phyloP scores from a whole-genome alignment of 2,329 filamentous ascomycete genomes.

The Fonsecaea multimorphosa region DNA sequence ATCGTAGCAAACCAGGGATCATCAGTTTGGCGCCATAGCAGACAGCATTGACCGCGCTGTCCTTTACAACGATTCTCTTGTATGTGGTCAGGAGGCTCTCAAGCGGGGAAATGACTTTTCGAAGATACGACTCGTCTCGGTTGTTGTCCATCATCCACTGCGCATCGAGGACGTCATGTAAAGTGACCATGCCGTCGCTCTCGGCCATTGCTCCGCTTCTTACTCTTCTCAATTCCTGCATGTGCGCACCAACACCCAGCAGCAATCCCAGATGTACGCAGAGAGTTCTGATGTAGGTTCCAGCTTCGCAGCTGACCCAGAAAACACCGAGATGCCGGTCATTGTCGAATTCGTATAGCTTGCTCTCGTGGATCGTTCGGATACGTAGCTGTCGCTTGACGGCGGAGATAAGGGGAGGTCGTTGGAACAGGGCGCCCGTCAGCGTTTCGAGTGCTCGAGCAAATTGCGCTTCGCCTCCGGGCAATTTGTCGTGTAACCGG shows the following conservation, averaged over 20 bases:
- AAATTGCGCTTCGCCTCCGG: conserved; percentile 91
- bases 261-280: conserved; percentile 88
- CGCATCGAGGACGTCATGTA: conserved; percentile 94
- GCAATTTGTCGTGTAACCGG: conserved; percentile 91
- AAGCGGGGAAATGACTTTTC: conserved; percentile 87
- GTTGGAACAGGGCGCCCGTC: conserved; percentile 95
- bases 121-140: conserved; percentile 89
- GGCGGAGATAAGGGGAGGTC: conserved; percentile 94
- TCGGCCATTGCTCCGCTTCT: conserved; percentile 95
- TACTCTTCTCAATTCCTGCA: conserved; percentile 96
- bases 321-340: conserved; percentile 96
- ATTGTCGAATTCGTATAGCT: conserved; percentile 96
- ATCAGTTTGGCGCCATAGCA: conserved; percentile 99
- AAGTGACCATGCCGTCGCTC: conserved; percentile 83
- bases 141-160: conserved; percentile 97
- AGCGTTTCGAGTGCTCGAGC: conserved; percentile 92
- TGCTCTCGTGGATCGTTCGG: conserved; percentile 96
- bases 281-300: conserved; percentile 97
- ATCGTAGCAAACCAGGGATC: conserved; percentile 93
- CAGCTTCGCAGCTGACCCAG: conserved; percentile 98
- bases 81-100: conserved; percentile 91
- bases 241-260: conserved; percentile 87
- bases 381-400: conserved; percentile 99
- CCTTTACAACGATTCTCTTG: conserved; percentile 98
- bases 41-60: conserved; percentile 92